Evolutionary conservation across 2,329 filamentous ascomycete species (phyloP).

Genomic region (Aspergillus chevalieri): DNA sequence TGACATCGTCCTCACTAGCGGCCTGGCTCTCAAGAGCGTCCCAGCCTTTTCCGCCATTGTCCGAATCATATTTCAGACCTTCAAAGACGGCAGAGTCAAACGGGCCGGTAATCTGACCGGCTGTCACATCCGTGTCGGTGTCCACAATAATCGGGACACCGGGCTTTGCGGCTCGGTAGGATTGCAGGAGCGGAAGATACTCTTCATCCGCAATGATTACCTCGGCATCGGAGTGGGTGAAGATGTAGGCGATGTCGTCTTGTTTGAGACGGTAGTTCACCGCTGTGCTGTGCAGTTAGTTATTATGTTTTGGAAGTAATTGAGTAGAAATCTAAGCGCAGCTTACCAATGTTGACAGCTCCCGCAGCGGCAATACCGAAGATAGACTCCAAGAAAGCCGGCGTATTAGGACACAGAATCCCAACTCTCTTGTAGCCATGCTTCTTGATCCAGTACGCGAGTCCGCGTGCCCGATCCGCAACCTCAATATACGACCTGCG

Average conservation of each 20-base stretch:
- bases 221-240: conserved; percentile 80
- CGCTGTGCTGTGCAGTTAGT: conserved; percentile 28
- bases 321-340: background rate
- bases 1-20: conserved; percentile 68
- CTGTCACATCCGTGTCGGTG: conserved; percentile 71
- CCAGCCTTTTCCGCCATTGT: conserved; percentile 68
- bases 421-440: conserved; percentile 71
- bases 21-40: conserved; percentile 64
- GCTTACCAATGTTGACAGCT: conserved; percentile 62
- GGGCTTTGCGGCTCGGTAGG: conserved; percentile 57
- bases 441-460: conserved; percentile 81
- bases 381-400: conserved; percentile 84
- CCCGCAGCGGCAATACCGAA: conserved; percentile 82
- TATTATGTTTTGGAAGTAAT: conserved; percentile 31
- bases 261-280: conserved; percentile 70
- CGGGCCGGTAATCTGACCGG: conserved; percentile 67
- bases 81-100: conserved; percentile 81
- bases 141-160: conserved; percentile 70
- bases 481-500: conserved; percentile 73
- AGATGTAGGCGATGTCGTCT: conserved; percentile 86
- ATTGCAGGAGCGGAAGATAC: conserved; percentile 63
- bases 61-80: conserved; percentile 65
- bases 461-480: conserved; percentile 75
- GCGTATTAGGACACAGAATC: conserved; percentile 85
- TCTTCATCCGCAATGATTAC: conserved; percentile 81